phyloP scores from a whole-genome alignment of 2,329 filamentous ascomycete species.

The Amauroascus verrucosus region DNA sequence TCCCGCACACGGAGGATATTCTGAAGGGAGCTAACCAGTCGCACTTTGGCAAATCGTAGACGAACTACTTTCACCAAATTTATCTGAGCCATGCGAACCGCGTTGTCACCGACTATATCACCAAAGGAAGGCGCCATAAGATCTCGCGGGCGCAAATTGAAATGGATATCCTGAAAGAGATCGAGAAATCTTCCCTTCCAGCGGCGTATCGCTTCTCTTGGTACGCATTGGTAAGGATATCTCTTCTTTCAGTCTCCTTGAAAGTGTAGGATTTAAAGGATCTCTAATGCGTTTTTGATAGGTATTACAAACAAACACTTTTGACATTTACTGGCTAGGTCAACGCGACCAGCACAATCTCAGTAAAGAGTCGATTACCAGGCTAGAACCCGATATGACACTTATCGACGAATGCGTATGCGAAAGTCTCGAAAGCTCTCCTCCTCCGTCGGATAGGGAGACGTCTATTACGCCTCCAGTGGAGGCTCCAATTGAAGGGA shows the following conservation, averaged over 20 bases:
- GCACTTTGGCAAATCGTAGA: neutral
- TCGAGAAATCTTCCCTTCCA: slow-evolving; percentile 19
- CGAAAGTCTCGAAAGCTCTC: slow-evolving; percentile 8
- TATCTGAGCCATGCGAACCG: slow-evolving; percentile 20
- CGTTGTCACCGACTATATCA: slow-evolving; percentile 15
- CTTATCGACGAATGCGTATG: slow-evolving; percentile 7
- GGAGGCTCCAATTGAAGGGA: neutral
- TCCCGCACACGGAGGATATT: neutral
- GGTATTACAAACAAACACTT: slow-evolving; percentile 20
- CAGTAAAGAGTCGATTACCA: slow-evolving; percentile 15
- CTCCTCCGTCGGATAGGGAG: slow-evolving; percentile 2
- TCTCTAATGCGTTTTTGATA: slow-evolving; percentile 4
- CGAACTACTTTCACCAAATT: slow-evolving; percentile 16
- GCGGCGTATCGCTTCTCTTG: slow-evolving; percentile 19
- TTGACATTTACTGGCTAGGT: slow-evolving; percentile 21
- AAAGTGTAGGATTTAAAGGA: neutral
- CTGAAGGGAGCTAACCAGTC: no score
- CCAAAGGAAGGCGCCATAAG: slow-evolving; percentile 10
- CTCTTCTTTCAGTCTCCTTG: neutral
- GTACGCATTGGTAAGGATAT: slow-evolving; percentile 18
- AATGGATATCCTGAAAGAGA: slow-evolving; percentile 17
- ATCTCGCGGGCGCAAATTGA: slow-evolving; percentile 21
- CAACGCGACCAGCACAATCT: slow-evolving; percentile 15
- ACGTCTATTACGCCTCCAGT: neutral
- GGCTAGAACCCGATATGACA: slow-evolving; percentile 15